Evolutionary conservation across 2,329 filamentous ascomycete genomes (phyloP), one percentile per base, ranked within the genome.

Genomic region (Xylariaceae sp.): DNA sequence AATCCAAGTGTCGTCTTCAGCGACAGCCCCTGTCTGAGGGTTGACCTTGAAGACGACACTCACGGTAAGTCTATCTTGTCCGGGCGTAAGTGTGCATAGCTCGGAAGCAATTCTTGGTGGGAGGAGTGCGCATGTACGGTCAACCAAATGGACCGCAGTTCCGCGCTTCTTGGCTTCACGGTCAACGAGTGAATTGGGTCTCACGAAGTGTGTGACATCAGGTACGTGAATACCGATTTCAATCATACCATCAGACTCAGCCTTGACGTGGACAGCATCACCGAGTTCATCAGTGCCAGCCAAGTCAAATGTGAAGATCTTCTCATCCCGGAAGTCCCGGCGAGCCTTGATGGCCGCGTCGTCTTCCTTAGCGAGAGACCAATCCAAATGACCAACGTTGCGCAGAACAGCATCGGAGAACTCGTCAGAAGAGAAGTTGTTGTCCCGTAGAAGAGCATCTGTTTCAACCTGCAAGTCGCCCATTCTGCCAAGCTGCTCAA

Each of bases 121-220:
- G 44, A 99, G 84, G 82, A 99, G 87, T 80, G 93, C 81, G 84
- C 93, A 80, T 79, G 88, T 78, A 42, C 92, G 87, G 78, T 96
- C 94, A 77, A 96, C 88, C 64, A 99, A 82, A 72, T 97, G 95
- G 23, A 99, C 94, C 42, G 92, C 92, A 59, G 92, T 97, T 62
- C 93, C 93, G 66, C 94, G 90, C 82, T 97, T 99, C 84, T 94
- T 96, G 9, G 94, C 94, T 76, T 99, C 94, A 51, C 94, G 88
- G 71, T 99, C 94, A 54, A 97, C 92, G 51, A 97, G 84, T 13
- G 92, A 96, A 78, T 95, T 96, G 52, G 88, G 82, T 82, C 97
- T 97, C 73, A 99, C 90, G 72, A 99, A 99, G 77, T 99, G 91
- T 62, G 94, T 88, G 66, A 97, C 88, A 74, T 99, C 94, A 37